Evolutionary conservation across 2,329 filamentous ascomycete genomes (phyloP), one percentile per base, ranked within the genome.

Genomic region (Incumbomyces delicatus): DNA sequence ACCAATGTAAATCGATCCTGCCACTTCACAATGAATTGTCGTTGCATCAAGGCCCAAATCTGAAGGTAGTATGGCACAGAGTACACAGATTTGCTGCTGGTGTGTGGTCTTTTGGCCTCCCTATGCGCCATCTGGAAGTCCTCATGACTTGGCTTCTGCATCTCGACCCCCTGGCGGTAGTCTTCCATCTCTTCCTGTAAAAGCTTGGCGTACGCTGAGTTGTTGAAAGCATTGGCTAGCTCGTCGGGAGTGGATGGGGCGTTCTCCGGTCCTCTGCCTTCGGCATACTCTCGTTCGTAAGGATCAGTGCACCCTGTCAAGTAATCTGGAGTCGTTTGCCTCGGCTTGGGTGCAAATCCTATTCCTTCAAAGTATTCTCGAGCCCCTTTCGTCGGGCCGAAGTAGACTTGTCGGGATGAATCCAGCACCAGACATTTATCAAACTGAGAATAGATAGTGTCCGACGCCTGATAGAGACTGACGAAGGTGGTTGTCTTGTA

Each of bases 341-440:
- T 75, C 1, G 84, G 84, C 42, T 83, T 83, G 6, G 81, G 76
- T 5, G 79, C 71, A 60, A 87, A 92, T 0, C 87, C 87, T 1
- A 92, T 75, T 1, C 75, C 68, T 59, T 90, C 85, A 50, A 92
- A 90, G 62, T 90, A 90, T 41, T 65, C 65, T 20, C 84, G 73
- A 1, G 86, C 86, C 52, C 85, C 77, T 1, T 72, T 64, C 0
- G 77, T 67, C 0, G 81, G 81, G 1, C 86, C 86, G 50, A 85
- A 88, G 66, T 80, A 92, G 30, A 86, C 83, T 61, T 88, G 81
- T 22, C 75, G 77, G 1, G 86, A 86, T 34, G 77, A 75, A 51
- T 89, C 83, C 46, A 92, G 85, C 31, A 89, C 83, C 58, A 94
- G 69, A 11, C 92, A 85, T 63, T 90, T 92, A 69, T 94, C 86